Base-by-base conservation (phyloP, 1,284 basidiomycete genomes). In the Austroboletus niveus region DNA sequence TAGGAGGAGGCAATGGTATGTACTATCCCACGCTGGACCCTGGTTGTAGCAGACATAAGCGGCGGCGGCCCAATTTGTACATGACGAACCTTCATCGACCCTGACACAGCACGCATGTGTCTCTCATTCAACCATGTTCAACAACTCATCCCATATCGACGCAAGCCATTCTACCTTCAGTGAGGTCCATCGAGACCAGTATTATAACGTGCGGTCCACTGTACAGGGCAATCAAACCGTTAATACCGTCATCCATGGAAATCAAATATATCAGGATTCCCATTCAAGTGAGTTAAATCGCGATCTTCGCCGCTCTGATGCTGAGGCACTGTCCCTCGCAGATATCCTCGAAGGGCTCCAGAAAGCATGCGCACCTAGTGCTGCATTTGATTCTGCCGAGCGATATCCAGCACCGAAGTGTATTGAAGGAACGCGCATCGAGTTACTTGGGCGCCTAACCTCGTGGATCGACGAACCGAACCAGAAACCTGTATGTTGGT, bases 371-470 rank as follows among this genome's bases (percentile, higher is more conserved):
- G 59, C 60, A 2, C 54, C 54, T 0, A 60, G 61, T 12, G 62
- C 57, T 36, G 43, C 53, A 14, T 44, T 53, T n/a, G 53, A 64
- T 49, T 63, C 52, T 0, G 58, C 53, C 9, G 49, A 61, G 30
- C 58, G 61, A 7, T 45, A 63, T 42, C 60, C 61, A 0, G 59
- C 62, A 1, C 51, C 61, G 48, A 59, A 51, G 32, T 65, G 58
- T 39, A 51, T 61, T 31, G 53, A 58, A 48, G 62, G 62, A 17
- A 64, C 60, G 4, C 58, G 60, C 2, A 14, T 51, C 50, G 60
- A 62, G 38, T 32, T 65, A 5, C 61, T 62, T 4, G 48, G 35
- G 35, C 48, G 47, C 10, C 34, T 62, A 9, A 14, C 50, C 7
- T 59, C 59, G 4, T 63, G 59, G 61, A 30, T 48, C 9, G 53